Percentiles rank a stretch among this genome's conserved stretches.
Evolutionary conservation across 257 asterid species (phyloP).

Genomic region (Agastache rugosa): DNA sequence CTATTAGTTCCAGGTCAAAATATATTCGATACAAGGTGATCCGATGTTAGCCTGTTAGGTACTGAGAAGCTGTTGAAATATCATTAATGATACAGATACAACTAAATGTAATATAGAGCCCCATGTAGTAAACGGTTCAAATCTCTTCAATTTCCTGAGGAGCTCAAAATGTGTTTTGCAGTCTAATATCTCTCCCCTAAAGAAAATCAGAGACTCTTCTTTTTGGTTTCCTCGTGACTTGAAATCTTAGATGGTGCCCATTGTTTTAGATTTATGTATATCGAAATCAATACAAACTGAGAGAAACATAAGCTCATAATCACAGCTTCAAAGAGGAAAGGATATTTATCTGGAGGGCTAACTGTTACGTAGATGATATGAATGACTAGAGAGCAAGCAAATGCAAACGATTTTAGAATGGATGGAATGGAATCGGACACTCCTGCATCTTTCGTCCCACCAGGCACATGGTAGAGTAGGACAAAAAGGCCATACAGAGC

Average conservation of each 20-base stretch:
- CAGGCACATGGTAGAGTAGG: conserved; percentile 69
- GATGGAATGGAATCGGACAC: conserved; percentile 38
- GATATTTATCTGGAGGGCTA: conserved; percentile 81
- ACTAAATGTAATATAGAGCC: conserved; percentile 3
- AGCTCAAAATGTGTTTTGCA: conserved; percentile 11
- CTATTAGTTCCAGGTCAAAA: not conserved
- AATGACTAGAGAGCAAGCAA: conserved; percentile 60
- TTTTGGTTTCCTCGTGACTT: conserved; percentile 39
- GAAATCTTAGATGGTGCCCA: conserved; percentile 58
- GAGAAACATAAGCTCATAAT: conserved; percentile 89
- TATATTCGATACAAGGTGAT: not conserved
- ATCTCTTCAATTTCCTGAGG: conserved; percentile 7
- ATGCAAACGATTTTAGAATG: conserved; percentile 45
- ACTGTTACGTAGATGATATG: conserved; percentile 69
- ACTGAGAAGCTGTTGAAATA: not conserved
- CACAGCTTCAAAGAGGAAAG: conserved; percentile 83
- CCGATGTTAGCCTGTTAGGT: conserved; percentile 15
- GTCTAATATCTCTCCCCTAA: conserved; percentile 22
- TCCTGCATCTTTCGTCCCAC: conserved; percentile 52
- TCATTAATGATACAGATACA: conserved; percentile 27
- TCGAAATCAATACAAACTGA: conserved; percentile 59
- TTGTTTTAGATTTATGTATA: conserved; percentile 67
- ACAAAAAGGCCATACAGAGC: conserved; percentile 72
- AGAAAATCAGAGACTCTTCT: conserved; percentile 61
- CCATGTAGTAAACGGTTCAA: not conserved